Evolutionary conservation across 768 basidiomycete species (phyloP).

Genomic region (Leccinum aurantiacum): DNA sequence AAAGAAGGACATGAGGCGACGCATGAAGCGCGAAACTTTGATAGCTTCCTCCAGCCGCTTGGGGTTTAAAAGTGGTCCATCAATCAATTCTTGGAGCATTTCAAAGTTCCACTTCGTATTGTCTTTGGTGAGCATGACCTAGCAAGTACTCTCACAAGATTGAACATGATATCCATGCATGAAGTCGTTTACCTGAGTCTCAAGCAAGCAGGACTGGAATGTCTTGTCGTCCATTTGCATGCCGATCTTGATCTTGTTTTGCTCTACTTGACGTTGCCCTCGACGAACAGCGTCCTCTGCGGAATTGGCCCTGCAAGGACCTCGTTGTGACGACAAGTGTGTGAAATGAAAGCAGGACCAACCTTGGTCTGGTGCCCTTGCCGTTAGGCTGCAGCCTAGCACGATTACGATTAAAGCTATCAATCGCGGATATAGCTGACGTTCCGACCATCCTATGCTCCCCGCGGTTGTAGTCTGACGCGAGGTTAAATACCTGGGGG

Average conservation of each 20-base stretch:
- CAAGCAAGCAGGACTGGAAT: constrained; percentile 81
- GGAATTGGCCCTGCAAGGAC: constrained; percentile 60
- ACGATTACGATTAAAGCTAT: constrained; percentile 91
- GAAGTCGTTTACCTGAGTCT: constrained; percentile 66
- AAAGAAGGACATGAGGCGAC: constrained; percentile 90
- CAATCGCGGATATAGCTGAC: constrained; percentile 81
- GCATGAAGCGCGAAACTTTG: constrained; percentile 83
- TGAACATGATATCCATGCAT: not conserved
- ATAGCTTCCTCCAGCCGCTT: constrained; percentile 94
- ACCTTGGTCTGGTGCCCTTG: constrained; percentile 68
- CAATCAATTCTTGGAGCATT: constrained; percentile 80
- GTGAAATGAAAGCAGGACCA: constrained; percentile 11
- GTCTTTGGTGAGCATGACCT: constrained; percentile 89
- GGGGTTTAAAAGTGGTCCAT: constrained; percentile 89
- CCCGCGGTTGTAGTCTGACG: constrained; percentile 75
- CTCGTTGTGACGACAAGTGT: not conserved
- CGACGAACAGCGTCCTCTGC: constrained; percentile 84
- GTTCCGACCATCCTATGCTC: constrained; percentile 82
- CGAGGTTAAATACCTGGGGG: constrained; percentile 81
- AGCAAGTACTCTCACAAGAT: constrained; percentile 4
- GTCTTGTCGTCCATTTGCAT: constrained; percentile 95
- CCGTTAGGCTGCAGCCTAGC: constrained; percentile 62
- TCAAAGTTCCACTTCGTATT: constrained; percentile 93
- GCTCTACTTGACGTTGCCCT: constrained; percentile 88
- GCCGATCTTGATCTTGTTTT: constrained; percentile 83